Evolutionary conservation across 176 grass and related monocot species (phyloP), one percentile per base, ranked within the genome.

Genomic region (Juncus inflexus): DNA sequence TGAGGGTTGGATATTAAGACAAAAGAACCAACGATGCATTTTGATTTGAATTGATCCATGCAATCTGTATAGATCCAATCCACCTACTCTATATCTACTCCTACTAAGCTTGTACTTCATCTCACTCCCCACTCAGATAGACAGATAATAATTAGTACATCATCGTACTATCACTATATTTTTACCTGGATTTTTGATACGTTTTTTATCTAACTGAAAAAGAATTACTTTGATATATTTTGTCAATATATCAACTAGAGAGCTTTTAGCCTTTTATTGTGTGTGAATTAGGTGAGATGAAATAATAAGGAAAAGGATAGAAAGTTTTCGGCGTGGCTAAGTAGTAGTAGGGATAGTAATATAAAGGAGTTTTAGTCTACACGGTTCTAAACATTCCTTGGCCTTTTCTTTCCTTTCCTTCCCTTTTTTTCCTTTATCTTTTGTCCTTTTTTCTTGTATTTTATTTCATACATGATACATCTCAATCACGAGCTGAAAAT

Each of bases 51-150:
- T 15, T 70, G 67, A 56, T 59, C 4, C 67, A 58, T 71, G 14
- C 67, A 56, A 70, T 70, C 52, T 42, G 66, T 57, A 15, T 13
- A 13, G 10, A 15, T 71, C 52, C 40, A 71, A 28, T 58, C 67
- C 42, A 71, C 53, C 52, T 12, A 59, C 50, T 71, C 38, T 71
- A 12, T 13, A 57, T 57, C 14, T 57, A 57, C 54, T 57, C 19
- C 19, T 28, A 28, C 19, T 28, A 28, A 28, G 19, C 19, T 28
- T 28, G 19, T 28, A 28, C 19, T 28, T 28, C 19, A 28, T 57
- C 51, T 58, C 55, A 37, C 7, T 57, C 49, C 49, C 10, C 64
- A n/a, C 14, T 52, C 65, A 67, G 19, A 28, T 28, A 28, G 19
- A 28, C 1, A 28, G 19, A 28, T 28, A 28, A 28, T 28, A 28